These are phyloP conservation scores for Psidium guajava DNA, from an alignment of 345 rosid genomes.

Conservation along the genomic window DNA sequence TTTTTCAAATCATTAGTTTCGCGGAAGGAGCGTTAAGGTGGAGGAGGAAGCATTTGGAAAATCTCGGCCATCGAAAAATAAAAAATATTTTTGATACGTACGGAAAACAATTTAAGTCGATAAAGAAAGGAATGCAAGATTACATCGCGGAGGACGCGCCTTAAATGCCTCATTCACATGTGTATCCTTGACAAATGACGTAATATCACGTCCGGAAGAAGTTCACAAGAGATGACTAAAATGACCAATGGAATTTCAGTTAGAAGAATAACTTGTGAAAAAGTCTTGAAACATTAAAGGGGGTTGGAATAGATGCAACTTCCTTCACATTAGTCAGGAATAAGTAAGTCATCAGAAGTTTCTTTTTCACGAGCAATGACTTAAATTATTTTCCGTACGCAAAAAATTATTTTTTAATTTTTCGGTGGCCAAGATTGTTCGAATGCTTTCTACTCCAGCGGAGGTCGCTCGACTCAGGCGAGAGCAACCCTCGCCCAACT, in stretches of 20 bases:
- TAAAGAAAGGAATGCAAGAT: background rate
- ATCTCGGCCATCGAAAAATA: background rate
- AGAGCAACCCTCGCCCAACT: no score
- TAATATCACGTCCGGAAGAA: background rate
- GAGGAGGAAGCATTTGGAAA: background rate
- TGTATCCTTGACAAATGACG: background rate
- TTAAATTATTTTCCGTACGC: background rate
- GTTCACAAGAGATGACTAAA: background rate
- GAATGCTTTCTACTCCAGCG: background rate
- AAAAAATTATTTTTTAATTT: background rate
- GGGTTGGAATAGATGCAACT: background rate
- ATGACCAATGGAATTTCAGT: background rate
- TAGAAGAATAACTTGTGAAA: background rate
- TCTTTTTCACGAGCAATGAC: background rate
- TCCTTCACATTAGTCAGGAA: background rate
- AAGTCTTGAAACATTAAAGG: background rate
- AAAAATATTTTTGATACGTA: background rate
- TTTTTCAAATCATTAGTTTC: no score
- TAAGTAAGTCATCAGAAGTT: background rate
- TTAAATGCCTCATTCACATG: background rate
- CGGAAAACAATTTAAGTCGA: background rate
- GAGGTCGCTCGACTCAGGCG: no score
- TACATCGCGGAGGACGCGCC: background rate
- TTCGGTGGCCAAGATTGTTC: background rate
- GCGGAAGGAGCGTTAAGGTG: background rate